A percentile compares a stretch with the other conserved stretches of the same genome.
These are phyloP conservation scores for Penicillium sp. DNA, from an alignment of 2,329 filamentous ascomycete species.

Conservation along the genomic window DNA sequence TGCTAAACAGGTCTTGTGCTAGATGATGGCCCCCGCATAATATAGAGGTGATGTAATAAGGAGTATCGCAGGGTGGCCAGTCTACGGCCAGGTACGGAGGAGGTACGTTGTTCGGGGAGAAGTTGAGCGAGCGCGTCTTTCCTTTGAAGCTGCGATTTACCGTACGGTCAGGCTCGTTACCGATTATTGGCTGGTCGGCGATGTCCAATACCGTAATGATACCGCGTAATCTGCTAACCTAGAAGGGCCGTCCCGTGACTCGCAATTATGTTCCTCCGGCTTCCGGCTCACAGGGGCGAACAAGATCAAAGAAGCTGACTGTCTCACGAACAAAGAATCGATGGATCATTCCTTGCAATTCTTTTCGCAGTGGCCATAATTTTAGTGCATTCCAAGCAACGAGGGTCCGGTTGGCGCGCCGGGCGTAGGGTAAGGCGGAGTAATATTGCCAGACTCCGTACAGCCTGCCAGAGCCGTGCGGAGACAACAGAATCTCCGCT, in stretches of 20 bases:
- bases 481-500: constrained; percentile 3
- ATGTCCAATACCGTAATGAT: not conserved
- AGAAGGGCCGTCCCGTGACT: not conserved
- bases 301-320: not conserved
- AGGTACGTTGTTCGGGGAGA: too few relatives aligned
- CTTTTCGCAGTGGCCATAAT: too few relatives aligned
- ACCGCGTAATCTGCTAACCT: not conserved
- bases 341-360: too few relatives aligned
- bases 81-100: too few relatives aligned
- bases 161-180: not conserved
- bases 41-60: too few relatives aligned
- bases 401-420: too few relatives aligned
- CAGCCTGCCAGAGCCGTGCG: not conserved
- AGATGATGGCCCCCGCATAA: too few relatives aligned
- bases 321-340: not conserved
- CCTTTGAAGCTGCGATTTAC: not conserved
- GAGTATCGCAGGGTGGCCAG: too few relatives aligned
- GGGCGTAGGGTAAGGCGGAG: too few relatives aligned
- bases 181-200: not conserved
- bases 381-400: too few relatives aligned
- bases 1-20: too few relatives aligned
- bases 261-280: constrained; percentile 1
- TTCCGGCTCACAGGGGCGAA: not conserved
- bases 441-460: not conserved
- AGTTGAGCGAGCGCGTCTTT: not conserved